Evolutionary conservation across 208 protist genomes (phyloP), one percentile per base, ranked within the genome.

Genomic region (Strigomonas culicis): DNA sequence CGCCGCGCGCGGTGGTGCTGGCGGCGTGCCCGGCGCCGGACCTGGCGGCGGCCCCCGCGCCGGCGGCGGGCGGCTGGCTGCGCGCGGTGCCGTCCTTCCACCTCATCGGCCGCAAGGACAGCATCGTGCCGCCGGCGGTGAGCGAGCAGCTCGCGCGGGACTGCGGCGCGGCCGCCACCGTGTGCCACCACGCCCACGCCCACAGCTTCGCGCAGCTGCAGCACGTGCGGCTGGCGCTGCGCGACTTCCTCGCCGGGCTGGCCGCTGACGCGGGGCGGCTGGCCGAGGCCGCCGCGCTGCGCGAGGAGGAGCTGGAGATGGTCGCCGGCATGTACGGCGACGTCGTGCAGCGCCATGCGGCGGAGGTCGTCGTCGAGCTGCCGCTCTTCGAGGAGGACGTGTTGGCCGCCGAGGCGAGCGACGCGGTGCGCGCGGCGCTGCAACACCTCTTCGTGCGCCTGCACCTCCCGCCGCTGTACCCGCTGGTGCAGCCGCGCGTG

Each of bases 181-280:
- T 84, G 21, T 53, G 88, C 32, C 56, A 74, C 13, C 90, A 95
- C 73, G 86, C 88, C 17, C 90, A 95, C 72, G 86, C 82, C 21
- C 90, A 95, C 75, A 87, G 80, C 66, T 63, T 93, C n/a, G 84
- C 90, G 13, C 71, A 82, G 32, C 68, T 86, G 24, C 73, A 89
- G 61, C 72, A 64, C 44, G 61, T 88, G 34, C 51, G 79, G 2
- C 15, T 11, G 1, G 61, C 74, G 0, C 68, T 92, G 25, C 63
- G 75, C 7, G 62, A 66, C 1, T 82, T 95, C 72, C 30, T 82
- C 24, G 57, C 63, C 8, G 61, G 55, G 19, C 10, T 72, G 15
- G 22, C 57, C 24, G 50, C 11, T 39, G 49, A 68, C 36, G 25
- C 49, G 4, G 52, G 39, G 34, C 46, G 51, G 57, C 47, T 67